A percentile compares a stretch with the other conserved stretches of the same genome.
Evolutionary conservation across 169 alveolate species (phyloP).

Genomic region (Theileria sp.): DNA sequence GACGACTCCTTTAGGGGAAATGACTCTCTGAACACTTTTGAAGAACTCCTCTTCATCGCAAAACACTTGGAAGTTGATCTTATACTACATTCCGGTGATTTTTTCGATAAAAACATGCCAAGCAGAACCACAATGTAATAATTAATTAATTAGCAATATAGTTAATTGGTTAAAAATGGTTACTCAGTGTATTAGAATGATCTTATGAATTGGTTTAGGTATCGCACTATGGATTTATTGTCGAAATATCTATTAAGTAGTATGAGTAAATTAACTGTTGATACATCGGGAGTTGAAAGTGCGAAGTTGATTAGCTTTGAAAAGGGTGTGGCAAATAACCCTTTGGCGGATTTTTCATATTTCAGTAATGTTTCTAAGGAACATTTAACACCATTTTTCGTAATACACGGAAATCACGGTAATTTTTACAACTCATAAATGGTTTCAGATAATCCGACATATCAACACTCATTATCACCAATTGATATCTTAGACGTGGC

Average conservation of each 20-base stretch:
- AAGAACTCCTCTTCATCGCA: slow-evolving; percentile 89
- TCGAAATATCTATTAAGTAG: slow-evolving; percentile 68
- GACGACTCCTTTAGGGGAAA: slow-evolving; percentile 82
- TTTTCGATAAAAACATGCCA: slow-evolving; percentile 92
- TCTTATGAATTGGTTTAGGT: slow-evolving; percentile 55
- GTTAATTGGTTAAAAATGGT: neutral
- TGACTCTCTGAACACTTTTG: slow-evolving; percentile 90
- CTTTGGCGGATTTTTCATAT: neutral
- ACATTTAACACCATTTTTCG: slow-evolving; percentile 43
- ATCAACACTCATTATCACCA: slow-evolving; percentile 46
- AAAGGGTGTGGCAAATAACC: neutral
- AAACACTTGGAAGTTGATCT: slow-evolving; percentile 84
- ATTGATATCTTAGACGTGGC: slow-evolving; percentile 66
- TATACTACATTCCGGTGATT: slow-evolving; percentile 92
- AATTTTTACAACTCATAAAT: neutral
- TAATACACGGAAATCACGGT: slow-evolving; percentile 69
- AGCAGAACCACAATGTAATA: slow-evolving; percentile 63
- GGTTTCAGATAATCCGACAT: slow-evolving; percentile 50
- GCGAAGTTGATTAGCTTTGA: neutral
- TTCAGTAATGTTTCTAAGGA: slow-evolving; percentile 9
- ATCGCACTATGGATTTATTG: slow-evolving; percentile 69
- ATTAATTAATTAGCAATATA: neutral
- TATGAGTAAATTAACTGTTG: neutral
- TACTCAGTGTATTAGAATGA: neutral
- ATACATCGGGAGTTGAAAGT: neutral